These are phyloP conservation scores for Candida smagusa DNA, from an alignment of 1,139 yeast genomes.

Conservation along the genomic window DNA sequence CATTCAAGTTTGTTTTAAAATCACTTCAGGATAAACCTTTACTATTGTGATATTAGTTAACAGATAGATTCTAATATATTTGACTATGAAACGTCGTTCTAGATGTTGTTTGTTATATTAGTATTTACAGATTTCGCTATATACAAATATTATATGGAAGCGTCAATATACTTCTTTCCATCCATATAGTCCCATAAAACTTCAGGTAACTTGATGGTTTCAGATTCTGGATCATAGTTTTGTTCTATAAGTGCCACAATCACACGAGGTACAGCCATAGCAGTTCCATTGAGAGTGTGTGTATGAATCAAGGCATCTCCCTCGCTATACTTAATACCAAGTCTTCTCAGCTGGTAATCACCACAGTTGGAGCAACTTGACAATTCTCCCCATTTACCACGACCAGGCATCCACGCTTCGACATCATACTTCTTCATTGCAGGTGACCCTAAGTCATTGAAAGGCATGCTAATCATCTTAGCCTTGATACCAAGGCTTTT, in stretches of 20 bases:
- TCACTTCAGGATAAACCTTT: too few relatives aligned
- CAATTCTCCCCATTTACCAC: constrained; percentile 90
- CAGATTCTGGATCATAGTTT: constrained; percentile 58
- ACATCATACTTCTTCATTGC: constrained; percentile 90
- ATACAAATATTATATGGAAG: too few relatives aligned
- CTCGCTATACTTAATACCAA: constrained; percentile 58
- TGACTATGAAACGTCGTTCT: too few relatives aligned
- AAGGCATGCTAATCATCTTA: constrained; percentile 83
- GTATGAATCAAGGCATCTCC: constrained; percentile 42
- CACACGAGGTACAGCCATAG: constrained; percentile 91
- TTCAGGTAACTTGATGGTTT: constrained; percentile 62
- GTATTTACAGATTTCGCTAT: too few relatives aligned
- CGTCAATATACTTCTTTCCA: constrained; percentile 39
- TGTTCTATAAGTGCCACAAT: constrained; percentile 87
- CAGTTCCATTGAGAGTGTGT: constrained; percentile 92
- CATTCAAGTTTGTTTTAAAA: too few relatives aligned
- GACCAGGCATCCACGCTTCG: constrained; percentile 99
- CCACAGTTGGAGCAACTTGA: constrained; percentile 91
- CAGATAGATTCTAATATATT: too few relatives aligned
- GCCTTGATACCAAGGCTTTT: constrained; percentile 72
- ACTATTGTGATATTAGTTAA: too few relatives aligned
- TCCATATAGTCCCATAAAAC: constrained; percentile 70
- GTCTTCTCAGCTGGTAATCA: constrained; percentile 84
- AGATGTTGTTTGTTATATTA: too few relatives aligned
- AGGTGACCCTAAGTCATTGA: constrained; percentile 89